Percentiles rank a stretch among this genome's conserved stretches.
These are phyloP conservation scores for Trichoderma sp. DNA, from an alignment of 2,329 filamentous ascomycete species.

Conservation along the genomic window DNA sequence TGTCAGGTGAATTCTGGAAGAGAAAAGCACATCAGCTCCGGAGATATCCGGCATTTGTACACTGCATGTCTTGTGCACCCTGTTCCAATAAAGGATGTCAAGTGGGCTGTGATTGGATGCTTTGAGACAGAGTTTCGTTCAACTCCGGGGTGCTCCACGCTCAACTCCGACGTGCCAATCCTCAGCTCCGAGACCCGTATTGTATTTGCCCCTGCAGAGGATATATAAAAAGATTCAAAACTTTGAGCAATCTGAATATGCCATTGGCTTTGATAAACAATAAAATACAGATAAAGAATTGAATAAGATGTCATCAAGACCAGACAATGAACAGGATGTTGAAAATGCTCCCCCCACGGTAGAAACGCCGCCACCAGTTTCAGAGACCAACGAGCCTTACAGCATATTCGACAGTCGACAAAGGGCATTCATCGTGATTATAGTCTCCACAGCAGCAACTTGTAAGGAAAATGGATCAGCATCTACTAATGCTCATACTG, in stretches of 20 bases:
- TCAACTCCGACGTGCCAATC: not conserved
- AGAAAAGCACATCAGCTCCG: not conserved
- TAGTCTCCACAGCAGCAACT: slow-evolving; percentile 49
- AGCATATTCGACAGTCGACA: slow-evolving; percentile 51
- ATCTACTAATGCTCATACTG: not conserved
- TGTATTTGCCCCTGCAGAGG: not conserved
- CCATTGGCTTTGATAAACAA: not conserved
- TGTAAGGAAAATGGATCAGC: slow-evolving; percentile 35
- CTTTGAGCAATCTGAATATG: not conserved
- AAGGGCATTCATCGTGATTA: slow-evolving; percentile 44
- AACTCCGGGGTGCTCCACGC: slow-evolving; percentile 1
- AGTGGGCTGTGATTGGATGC: not conserved
- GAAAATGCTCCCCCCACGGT: not conserved
- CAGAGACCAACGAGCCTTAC: slow-evolving; percentile 34
- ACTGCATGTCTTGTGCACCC: not conserved
- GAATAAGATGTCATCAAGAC: not conserved
- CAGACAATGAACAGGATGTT: not conserved
- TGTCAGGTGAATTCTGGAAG: not conserved
- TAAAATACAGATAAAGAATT: not conserved
- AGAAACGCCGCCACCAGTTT: not conserved
- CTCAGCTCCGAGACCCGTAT: not conserved
- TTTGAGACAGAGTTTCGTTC: not conserved
- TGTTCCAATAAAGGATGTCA: not conserved
- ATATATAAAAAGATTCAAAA: slow-evolving; percentile 1
- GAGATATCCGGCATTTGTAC: no score